Evolutionary conservation across 2,329 filamentous ascomycete genomes (phyloP), one percentile per base, ranked within the genome.

Genomic region (Diaporthe citrichinensis): DNA sequence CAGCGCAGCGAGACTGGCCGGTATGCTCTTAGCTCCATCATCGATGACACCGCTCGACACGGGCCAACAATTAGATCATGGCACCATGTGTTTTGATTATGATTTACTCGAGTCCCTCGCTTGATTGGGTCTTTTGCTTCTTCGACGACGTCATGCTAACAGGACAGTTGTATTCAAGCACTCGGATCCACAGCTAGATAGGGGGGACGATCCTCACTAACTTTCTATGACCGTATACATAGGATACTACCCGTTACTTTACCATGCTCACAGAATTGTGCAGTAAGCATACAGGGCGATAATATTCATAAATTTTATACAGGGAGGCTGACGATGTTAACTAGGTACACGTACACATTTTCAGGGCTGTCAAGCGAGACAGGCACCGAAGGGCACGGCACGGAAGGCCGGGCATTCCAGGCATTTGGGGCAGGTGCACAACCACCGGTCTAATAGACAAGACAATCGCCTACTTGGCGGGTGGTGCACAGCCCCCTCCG

Each of bases 391-490:
- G 28, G 31, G 53, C 65, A 67, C 46, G 65, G 65, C 65, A 68
- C 46, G 46, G 14, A 28, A 36, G 2, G 65, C 65, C 31, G 23
- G 20, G 46, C 31, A 53, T 36, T 53, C 8, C 44, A 49, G 61
- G 44, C 41, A 28, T 44, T 44, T 31, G 23, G 44, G 46, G 20
- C 62, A 53, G 46, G n/a, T 28, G 23, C 14, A 36, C 62, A 36
- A 36, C 25, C 31, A 51, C 31, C 31, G 62, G 62, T 34, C 62
- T 51, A 36, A n/a, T 25, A 68, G 62, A 68, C 62, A 68, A 68
- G 46, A 55, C 65, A 68, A 55, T 69, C 65, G 46, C 9, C 49
- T 55, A 69, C 65, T 69, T 69, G 65, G 65, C 65, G 49, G 49
- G 34, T n/a, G 4, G 2, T 69, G 65, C 65, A 69, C 65, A 69